A percentile compares a stretch with the other conserved stretches of the same genome.
Evolutionary conservation across 1,284 basidiomycete genomes (phyloP).

Genomic region (Naganishia albida): DNA sequence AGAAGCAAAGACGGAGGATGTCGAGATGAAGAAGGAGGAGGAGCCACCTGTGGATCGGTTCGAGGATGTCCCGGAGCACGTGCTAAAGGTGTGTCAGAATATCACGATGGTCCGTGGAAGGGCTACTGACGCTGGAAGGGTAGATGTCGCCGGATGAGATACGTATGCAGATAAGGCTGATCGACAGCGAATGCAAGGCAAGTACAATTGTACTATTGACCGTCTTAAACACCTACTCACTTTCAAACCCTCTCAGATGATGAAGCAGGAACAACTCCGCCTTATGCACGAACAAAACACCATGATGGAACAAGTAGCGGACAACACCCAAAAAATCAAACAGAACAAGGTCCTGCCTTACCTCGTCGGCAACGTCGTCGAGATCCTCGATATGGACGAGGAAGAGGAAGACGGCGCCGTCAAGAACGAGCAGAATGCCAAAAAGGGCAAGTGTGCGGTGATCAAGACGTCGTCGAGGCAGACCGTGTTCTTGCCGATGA

Average conservation of each 20-base stretch:
- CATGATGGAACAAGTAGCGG: conserved; percentile 98
- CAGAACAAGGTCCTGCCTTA: conserved; percentile 99
- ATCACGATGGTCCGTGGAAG: background rate
- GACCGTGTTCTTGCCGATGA: conserved; percentile 97
- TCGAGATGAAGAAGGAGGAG: conserved; percentile 39
- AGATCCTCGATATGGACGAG: conserved; percentile 94
- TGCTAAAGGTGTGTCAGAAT: conserved; percentile 43
- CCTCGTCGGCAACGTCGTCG: conserved; percentile 95
- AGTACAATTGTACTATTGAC: conserved; percentile 35
- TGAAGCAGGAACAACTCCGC: conserved; percentile 89
- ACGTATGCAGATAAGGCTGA: conserved; percentile 77
- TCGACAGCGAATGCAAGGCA: conserved; percentile 93
- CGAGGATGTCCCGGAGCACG: conserved; percentile 51
- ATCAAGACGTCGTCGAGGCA: conserved; percentile 98
- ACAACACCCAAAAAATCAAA: conserved; percentile 98
- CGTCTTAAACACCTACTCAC: background rate
- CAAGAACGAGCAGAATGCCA: conserved; percentile 88
- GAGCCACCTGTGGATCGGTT: conserved; percentile 46
- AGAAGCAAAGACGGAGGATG: conserved; percentile 51
- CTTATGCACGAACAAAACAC: conserved; percentile 90
- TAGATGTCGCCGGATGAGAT: conserved; percentile 67
- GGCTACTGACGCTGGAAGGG: background rate
- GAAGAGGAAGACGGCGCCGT: conserved; percentile 90
- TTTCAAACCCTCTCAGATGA: conserved; percentile 63
- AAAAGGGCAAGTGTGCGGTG: conserved; percentile 95